Base-by-base conservation (phyloP, 2,329 filamentous ascomycete genomes). In the Fusarium temperatum region DNA sequence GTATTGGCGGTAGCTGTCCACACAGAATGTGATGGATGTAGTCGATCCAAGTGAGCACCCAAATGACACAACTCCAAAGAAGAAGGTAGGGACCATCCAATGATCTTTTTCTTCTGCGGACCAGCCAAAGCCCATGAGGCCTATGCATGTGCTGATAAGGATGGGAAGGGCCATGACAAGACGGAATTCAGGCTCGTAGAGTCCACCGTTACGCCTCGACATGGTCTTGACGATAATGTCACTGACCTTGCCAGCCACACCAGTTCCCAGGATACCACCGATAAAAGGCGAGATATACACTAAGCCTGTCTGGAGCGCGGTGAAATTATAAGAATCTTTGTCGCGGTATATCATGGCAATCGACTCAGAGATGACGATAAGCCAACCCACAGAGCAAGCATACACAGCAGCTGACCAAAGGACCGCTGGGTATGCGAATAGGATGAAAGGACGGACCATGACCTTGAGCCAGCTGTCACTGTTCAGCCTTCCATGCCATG, bases 91-190 rank as follows among this genome's bases (percentile, higher is more conserved):
- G 1, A 98, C 94, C 59, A 98, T 97, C 93, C 94, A 98, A 28
- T 88, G 86, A 78, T 98, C 90, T 30, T 87, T 86, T 64, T 91
- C 88, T 71, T 94, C 82, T 0, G 93, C 94, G 15, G 93, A 95
- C 96, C 96, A 98, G n/a, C 96, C 96, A 78, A 96, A 98, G 5
- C 95, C 96, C 91, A 98, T 97, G 22, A 98, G 88, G 0, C 96
- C 96, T 38, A 96, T 90, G 3, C 91, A 90, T 0, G 95, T 98
- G 8, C 91, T 90, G 61, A 98, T 78, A 2, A 92, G 86, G 38
- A 98, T 91, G 0, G 95, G 96, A 7, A 92, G 83, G 0, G 91
- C 94, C 96, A 98, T 98, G 48, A 97, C 88, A 0, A 98, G 88
- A 12, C 95, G 90, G 79, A 97, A 98, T 82, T 98, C 96, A 2